Evolutionary conservation across 148 eudicot genomes (phyloP).

Genomic region (Camellia sinensis): DNA sequence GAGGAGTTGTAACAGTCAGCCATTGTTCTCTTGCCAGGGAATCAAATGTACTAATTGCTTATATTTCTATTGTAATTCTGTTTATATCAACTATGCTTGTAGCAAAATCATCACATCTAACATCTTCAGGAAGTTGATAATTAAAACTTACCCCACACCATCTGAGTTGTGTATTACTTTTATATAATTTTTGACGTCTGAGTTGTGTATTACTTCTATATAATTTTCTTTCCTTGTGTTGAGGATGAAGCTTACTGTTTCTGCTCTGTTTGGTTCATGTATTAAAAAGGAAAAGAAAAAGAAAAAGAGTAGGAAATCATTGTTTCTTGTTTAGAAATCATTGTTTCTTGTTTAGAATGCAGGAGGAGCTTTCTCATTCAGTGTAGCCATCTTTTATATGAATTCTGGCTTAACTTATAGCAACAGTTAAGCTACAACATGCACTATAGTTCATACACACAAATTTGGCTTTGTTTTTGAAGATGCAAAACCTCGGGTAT

Average conservation of each 20-base stretch:
- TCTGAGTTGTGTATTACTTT: neutral
- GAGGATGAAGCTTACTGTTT: neutral
- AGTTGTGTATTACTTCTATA: neutral
- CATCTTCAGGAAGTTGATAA: slow-evolving; percentile 12
- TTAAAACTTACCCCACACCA: neutral
- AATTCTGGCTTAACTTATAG: no score
- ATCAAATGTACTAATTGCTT: slow-evolving; percentile 24
- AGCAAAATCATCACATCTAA: slow-evolving; percentile 2
- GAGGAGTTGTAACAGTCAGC: slow-evolving; percentile 22
- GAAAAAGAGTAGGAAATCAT: no score
- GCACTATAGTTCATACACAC: neutral
- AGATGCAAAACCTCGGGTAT: slow-evolving; percentile 1
- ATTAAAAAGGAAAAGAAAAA: neutral
- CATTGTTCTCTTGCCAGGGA: slow-evolving; percentile 32
- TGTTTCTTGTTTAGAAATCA: neutral
- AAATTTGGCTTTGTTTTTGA: neutral
- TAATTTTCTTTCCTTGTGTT: neutral
- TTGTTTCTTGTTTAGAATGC: neutral
- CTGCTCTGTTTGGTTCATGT: neutral
- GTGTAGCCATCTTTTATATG: no score
- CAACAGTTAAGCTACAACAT: neutral
- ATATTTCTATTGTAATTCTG: slow-evolving; percentile 16
- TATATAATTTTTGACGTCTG: neutral
- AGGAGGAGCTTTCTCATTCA: no score
- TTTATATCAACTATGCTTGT: slow-evolving; percentile 21